phyloP scores from a whole-genome alignment of 192 early-diverging fungal genomes.

The Backusella macrospora region DNA sequence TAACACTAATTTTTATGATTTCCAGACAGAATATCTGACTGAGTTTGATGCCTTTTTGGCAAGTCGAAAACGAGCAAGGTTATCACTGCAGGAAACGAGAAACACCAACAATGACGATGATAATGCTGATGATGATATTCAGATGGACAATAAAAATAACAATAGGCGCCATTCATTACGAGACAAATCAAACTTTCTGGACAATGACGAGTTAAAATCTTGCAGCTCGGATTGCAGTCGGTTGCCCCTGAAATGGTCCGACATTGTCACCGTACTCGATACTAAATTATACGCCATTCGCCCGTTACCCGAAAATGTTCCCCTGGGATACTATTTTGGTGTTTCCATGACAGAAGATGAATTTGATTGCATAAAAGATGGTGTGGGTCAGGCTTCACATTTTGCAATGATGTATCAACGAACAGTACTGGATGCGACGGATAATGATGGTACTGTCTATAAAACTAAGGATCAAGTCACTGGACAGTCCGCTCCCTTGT shows the following conservation, averaged over 20 bases:
- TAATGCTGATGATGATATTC: not conserved
- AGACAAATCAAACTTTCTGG: constrained; percentile 54
- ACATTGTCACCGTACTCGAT: not conserved
- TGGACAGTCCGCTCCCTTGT: constrained; percentile 58
- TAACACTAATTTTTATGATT: not conserved
- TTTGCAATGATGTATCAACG: constrained; percentile 87
- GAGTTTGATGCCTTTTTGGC: constrained; percentile 34
- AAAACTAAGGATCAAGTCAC: constrained; percentile 42
- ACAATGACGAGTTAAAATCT: constrained; percentile 50
- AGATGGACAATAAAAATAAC: constrained; percentile 46
- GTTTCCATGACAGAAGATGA: constrained; percentile 95
- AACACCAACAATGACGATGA: not conserved
- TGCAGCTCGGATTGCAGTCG: not conserved
- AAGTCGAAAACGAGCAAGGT: constrained; percentile 16
- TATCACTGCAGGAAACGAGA: not conserved
- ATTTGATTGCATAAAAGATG: constrained; percentile 85
- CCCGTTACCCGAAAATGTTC: constrained; percentile 68
- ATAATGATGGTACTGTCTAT: constrained; percentile 74
- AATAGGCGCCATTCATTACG: constrained; percentile 34
- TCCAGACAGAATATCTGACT: constrained; percentile 1
- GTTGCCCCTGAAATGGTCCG: constrained; percentile 13
- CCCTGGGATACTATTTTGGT: constrained; percentile 93
- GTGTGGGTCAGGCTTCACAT: constrained; percentile 71
- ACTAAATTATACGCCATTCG: constrained; percentile 71
- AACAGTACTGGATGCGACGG: constrained; percentile 88